Base-by-base conservation (phyloP, 306 rosid genomes). In the Hippophae rhamnoides region DNA sequence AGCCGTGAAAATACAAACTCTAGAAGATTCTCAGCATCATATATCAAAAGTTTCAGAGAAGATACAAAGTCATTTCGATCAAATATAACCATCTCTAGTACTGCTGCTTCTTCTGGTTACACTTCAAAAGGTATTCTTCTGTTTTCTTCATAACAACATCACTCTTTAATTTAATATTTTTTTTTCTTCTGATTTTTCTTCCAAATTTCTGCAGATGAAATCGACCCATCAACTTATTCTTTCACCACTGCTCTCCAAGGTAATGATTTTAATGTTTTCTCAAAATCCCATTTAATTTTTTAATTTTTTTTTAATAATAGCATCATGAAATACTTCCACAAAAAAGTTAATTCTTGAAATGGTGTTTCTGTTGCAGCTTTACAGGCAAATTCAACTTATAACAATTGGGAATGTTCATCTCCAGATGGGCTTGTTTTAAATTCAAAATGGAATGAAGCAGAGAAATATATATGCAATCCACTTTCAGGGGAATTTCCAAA, bases 391-490 rank as follows among this genome's bases (percentile, higher is more conserved):
- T 73, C 95, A 40, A 69, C 72, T 6, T 74, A 76, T 43, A 71
- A 64, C 56, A 82, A 82, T 63, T 88, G 93, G 95, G 96, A 86
- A 47, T 78, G 81, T 25, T 77, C 61, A 60, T 88, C 96, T 0
- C 95, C 96, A 57, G 96, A 92, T 45, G 95, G 96, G 74, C 83
- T 88, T 80, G 87, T 93, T 50, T 72, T 92, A 68, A 86, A 92
- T 72, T 85, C 99, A 5, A 92, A 92, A 73, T 92, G 99, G 99
- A 85, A 82, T 57, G 99, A 92, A 62, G 99, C 99, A 61, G 99
- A 92, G 71, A 92, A 79, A 44, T 92, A 88, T 55, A 92, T 92
- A 64, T 78, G 96, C 82, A 92, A 92, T 42, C 99, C 99, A 48
- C 77, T 78, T 63, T 92, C 99, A 9, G 99, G 99, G 43, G 88